Evolutionary conservation across 1,284 basidiomycete species (phyloP).

Genomic region (Coniophora puteana): DNA sequence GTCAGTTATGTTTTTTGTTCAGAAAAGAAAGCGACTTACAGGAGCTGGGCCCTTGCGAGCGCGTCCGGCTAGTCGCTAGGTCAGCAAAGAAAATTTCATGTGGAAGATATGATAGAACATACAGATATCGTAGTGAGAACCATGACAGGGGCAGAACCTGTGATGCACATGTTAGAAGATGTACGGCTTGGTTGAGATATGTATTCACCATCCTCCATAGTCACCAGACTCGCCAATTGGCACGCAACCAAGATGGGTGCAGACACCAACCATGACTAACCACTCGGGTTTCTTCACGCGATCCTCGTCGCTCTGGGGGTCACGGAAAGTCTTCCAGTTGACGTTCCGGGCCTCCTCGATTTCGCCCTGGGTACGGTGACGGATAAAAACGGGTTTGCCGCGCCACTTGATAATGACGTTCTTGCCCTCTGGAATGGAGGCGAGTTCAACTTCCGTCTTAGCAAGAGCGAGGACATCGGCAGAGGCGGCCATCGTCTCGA

Average conservation of each 20-base stretch:
- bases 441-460: constrained; percentile 95
- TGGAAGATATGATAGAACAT: constrained; percentile 22
- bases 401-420: constrained; percentile 99
- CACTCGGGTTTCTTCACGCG: constrained; percentile 96
- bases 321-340: constrained; percentile 87
- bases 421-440: constrained; percentile 94
- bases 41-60: constrained; percentile 94
- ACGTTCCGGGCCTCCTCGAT: constrained; percentile 89
- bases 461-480: constrained; percentile 98
- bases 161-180: constrained; percentile 10
- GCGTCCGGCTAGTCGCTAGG: constrained; percentile 68
- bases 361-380: constrained; percentile 91
- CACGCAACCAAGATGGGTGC: constrained; percentile 99
- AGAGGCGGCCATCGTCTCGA: constrained; percentile 95
- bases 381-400: constrained; percentile 99
- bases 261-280: constrained; percentile 97
- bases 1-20: constrained; percentile 11
- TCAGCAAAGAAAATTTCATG: constrained; percentile 8
- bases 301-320: constrained; percentile 89
- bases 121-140: constrained; percentile 97
- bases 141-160: constrained; percentile 96
- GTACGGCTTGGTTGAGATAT: constrained; percentile 11
- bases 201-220: constrained; percentile 88
- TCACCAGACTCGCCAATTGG: constrained; percentile 98
- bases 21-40: constrained; percentile 40